Percentiles rank a stretch among this genome's conserved stretches.
Evolutionary conservation across 768 basidiomycete species (phyloP).

Genomic region (Tricholoma bakamatsutake): DNA sequence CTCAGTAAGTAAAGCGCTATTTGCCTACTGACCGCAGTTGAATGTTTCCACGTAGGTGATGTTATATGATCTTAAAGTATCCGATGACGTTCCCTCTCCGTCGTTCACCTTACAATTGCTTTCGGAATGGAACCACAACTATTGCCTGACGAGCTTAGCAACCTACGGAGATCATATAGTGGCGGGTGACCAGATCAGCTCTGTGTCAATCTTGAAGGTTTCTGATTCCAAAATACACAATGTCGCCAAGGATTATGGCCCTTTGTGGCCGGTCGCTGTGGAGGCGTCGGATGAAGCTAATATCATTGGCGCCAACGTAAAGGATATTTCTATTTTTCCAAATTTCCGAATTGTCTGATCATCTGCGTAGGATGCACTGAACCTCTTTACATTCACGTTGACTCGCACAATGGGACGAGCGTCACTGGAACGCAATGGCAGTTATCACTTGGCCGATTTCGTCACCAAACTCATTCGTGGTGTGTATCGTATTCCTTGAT

Average conservation of each 20-base stretch:
- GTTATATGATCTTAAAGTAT: conserved; percentile 35
- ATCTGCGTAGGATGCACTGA: conserved; percentile 53
- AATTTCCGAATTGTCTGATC: background rate
- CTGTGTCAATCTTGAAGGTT: conserved; percentile 64
- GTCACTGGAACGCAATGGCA: conserved; percentile 57
- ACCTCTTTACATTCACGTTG: conserved; percentile 59
- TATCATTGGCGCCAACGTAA: conserved; percentile 73
- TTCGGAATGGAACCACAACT: conserved; percentile 76
- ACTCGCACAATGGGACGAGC: conserved; percentile 35
- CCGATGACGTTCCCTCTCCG: conserved; percentile 24
- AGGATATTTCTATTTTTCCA: conserved; percentile 18
- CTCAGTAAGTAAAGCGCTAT: conserved; percentile 41
- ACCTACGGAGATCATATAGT: conserved; percentile 49
- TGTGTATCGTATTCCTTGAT: conserved; percentile 19
- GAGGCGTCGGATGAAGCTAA: conserved; percentile 48
- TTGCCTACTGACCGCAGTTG: background rate
- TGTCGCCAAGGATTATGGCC: conserved; percentile 68
- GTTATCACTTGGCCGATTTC: conserved; percentile 70
- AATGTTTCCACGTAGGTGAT: conserved; percentile 33
- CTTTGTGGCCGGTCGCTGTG: conserved; percentile 68
- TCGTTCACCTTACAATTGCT: conserved; percentile 35
- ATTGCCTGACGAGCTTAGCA: conserved; percentile 65
- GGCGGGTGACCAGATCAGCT: conserved; percentile 78
- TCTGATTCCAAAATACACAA: conserved; percentile 37
- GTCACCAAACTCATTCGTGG: conserved; percentile 73